Conservation (phyloP, 2,329 filamentous ascomycete species). For the Alternaria triticimaculans region DNA sequence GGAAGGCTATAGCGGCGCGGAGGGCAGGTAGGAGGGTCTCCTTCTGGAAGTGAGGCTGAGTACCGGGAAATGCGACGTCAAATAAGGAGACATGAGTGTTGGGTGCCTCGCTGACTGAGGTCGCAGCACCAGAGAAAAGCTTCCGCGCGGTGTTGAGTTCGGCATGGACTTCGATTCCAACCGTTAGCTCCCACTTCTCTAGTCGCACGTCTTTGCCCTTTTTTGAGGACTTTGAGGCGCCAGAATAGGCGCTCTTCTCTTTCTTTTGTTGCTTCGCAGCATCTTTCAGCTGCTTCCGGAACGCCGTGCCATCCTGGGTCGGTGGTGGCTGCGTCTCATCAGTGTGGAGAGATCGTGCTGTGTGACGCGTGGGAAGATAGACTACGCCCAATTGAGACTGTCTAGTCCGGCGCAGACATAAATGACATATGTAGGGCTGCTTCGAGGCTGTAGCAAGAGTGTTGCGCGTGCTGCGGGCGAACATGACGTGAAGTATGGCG, state of each 20-base stretch:
- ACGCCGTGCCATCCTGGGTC: constrained; percentile 38
- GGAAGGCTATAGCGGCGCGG: constrained; percentile 82
- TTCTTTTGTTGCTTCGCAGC: constrained; percentile 44
- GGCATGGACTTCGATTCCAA: constrained; percentile 96
- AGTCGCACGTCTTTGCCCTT: constrained; percentile 31
- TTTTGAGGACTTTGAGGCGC: constrained; percentile 8
- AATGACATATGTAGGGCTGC: constrained; percentile 38
- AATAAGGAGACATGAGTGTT: constrained; percentile 91
- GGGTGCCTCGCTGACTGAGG: constrained; percentile 65
- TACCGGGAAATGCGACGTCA: constrained; percentile 87
- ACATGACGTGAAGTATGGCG: constrained; percentile 37
- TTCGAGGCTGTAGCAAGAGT: constrained; percentile 28
- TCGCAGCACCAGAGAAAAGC: constrained; percentile 75
- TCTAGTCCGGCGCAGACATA: constrained; percentile 32
- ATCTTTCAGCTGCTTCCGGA: constrained; percentile 49
- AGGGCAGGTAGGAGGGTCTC: constrained; percentile 88
- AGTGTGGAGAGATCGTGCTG: constrained; percentile 34
- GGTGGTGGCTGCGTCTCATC: constrained; percentile 18
- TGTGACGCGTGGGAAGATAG: not conserved
- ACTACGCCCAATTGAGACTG: constrained; percentile 21
- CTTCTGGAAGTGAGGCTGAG: constrained; percentile 83
- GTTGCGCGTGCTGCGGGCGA: constrained; percentile 29
- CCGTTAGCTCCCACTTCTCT: constrained; percentile 85
- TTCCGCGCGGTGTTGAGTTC: constrained; percentile 90
- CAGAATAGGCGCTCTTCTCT: constrained; percentile 14